Conservation (phyloP, 345 rosid species). For the Isatis tinctoria region DNA sequence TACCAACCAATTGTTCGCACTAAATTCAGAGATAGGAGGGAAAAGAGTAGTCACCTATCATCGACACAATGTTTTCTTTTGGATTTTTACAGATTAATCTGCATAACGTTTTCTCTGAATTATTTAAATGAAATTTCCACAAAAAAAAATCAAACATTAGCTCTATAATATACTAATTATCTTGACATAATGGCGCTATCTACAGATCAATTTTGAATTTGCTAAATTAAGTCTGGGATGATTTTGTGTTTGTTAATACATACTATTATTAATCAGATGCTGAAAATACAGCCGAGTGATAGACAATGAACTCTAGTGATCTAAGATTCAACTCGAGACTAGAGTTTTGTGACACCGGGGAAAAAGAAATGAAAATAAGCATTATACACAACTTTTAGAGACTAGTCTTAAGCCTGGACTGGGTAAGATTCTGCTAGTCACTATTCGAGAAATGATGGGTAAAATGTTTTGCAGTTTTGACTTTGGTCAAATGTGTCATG, state of each 20-base stretch:
- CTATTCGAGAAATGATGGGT: constrained; percentile 7
- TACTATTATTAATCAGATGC: background rate
- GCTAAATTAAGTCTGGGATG: background rate
- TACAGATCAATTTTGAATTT: background rate
- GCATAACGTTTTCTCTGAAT: background rate
- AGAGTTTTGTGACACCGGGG: background rate
- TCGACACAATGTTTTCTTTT: background rate
- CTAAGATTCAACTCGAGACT: background rate
- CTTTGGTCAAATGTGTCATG: constrained; percentile 23
- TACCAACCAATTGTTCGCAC: background rate
- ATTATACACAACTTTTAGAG: background rate
- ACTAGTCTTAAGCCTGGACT: background rate
- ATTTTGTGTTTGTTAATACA: background rate
- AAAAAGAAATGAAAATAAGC: background rate
- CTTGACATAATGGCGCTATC: background rate
- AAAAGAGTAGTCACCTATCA: background rate
- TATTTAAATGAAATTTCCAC: background rate
- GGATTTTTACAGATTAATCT: background rate
- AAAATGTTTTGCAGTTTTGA: background rate
- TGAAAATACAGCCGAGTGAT: background rate
- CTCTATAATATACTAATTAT: background rate
- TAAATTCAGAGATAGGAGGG: background rate
- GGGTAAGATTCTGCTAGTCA: background rate
- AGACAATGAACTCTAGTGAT: background rate
- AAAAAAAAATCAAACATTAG: background rate